Conservation (phyloP, 108 stramenopile species). For the Cyclotella atomus region DNA sequence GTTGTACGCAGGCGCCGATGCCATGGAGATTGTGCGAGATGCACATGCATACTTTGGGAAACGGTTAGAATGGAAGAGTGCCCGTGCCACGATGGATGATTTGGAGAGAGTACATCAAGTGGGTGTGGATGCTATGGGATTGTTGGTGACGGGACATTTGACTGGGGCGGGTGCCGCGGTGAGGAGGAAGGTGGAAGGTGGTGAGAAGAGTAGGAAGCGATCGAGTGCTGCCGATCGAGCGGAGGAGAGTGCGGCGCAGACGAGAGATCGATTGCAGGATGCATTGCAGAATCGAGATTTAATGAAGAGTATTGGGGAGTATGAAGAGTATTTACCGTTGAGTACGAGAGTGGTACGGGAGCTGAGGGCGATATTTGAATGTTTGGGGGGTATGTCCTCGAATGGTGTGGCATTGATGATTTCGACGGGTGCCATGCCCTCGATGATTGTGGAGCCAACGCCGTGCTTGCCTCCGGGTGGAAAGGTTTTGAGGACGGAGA, state of each 20-base stretch:
- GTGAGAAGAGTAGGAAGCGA: conserved; percentile 41
- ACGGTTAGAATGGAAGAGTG: conserved; percentile 65
- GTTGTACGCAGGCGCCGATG: conserved; percentile 84
- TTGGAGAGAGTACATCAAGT: conserved; percentile 77
- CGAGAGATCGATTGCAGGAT: conserved; percentile 71
- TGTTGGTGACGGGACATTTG: conserved; percentile 69
- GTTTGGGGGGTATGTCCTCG: conserved; percentile 60
- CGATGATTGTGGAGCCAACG: conserved; percentile 42
- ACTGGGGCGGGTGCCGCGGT: conserved; percentile 72
- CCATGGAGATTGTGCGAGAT: conserved; percentile 87
- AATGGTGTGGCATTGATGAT: conserved; percentile 56
- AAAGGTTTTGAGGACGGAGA: conserved; percentile 76
- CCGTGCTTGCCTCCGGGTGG: conserved; percentile 59
- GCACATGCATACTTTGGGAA: conserved; percentile 79
- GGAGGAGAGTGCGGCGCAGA: conserved; percentile 70
- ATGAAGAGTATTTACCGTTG: conserved; percentile 84
- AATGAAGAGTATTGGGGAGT: conserved; percentile 85
- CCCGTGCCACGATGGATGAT: conserved; percentile 52
- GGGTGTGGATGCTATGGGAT: conserved; percentile 82
- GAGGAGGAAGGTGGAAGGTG: conserved; percentile 61
- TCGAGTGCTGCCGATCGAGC: conserved; percentile 49
- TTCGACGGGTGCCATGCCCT: background rate
- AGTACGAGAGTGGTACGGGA: conserved; percentile 80
- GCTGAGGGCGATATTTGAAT: conserved; percentile 84
- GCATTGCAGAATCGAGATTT: conserved; percentile 87